A percentile compares a stretch with the other conserved stretches of the same genome.
Conservation (phyloP, 1,284 basidiomycete genomes). For the Moniliella sp. region DNA sequence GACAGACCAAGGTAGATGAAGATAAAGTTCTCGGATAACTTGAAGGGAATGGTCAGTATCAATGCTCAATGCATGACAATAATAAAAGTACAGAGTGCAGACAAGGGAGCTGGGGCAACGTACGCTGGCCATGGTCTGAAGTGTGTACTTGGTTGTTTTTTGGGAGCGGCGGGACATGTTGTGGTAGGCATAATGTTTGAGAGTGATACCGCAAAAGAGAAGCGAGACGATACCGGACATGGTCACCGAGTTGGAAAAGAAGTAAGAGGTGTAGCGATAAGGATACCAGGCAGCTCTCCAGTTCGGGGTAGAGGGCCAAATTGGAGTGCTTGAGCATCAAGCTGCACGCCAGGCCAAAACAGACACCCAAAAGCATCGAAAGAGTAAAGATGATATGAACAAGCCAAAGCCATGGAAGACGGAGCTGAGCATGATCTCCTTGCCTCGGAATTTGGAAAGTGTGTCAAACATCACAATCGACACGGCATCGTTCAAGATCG, state of each 20-base stretch:
- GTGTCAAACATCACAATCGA: conserved; percentile 99
- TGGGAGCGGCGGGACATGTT: conserved; percentile 96
- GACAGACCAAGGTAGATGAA: conserved; percentile 95
- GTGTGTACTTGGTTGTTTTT: conserved; percentile 68
- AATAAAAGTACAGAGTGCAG: neutral
- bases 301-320: conserved; percentile 56
- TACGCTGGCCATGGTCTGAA: conserved; percentile 27
- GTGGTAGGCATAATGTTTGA: conserved; percentile 97
- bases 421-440: conserved; percentile 64
- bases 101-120: conserved; percentile 1
- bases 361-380: conserved; percentile 77
- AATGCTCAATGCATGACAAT: too few species aligned
- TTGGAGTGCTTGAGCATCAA: conserved; percentile 86
- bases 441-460: conserved; percentile 69
- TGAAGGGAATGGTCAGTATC: too few species aligned
- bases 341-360: conserved; percentile 69
- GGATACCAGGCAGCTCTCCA: conserved; percentile 74
- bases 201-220: conserved; percentile 91
- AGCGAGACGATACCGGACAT: conserved; percentile 93
- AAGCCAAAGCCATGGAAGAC: conserved; percentile 86
- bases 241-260: conserved; percentile 79
- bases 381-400: conserved; percentile 84
- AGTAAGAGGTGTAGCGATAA: conserved; percentile 97
- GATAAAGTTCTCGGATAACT: conserved; percentile 96
- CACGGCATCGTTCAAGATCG: conserved; percentile 88